phyloP scores from a whole-genome alignment of 306 rosid species.

The Purshia tridentata region DNA sequence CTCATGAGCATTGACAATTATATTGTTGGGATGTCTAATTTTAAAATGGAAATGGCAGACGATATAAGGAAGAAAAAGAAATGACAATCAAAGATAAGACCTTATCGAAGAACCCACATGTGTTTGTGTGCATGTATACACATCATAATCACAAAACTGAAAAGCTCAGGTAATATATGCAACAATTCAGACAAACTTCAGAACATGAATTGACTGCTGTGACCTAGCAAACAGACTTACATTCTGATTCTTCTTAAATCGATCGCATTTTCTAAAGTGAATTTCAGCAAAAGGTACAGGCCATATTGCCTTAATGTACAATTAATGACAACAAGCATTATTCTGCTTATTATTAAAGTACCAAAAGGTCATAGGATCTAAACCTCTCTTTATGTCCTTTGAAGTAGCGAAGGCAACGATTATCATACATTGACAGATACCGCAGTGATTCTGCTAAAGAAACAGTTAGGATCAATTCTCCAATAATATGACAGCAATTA shows the following conservation, averaged over 20 bases:
- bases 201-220: background rate
- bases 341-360: background rate
- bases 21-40: background rate
- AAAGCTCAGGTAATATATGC: background rate
- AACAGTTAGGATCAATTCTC: constrained; percentile 15
- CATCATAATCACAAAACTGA: background rate
- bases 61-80: background rate
- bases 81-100: background rate
- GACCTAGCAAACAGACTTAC: background rate
- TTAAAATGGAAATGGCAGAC: background rate
- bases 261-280: background rate
- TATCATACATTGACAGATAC: constrained; percentile 93
- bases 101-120: background rate
- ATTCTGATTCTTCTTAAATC: background rate
- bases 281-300: background rate
- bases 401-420: constrained; percentile 86
- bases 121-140: background rate
- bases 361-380: constrained; percentile 6
- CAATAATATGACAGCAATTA: constrained; percentile 5
- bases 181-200: background rate
- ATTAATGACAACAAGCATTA: background rate
- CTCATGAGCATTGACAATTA: constrained; percentile 11
- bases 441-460: constrained; percentile 67
- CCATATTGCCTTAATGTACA: constrained; percentile 6
- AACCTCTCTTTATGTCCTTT: constrained; percentile 97